phyloP scores from a whole-genome alignment of 228 moss, liverwort and hornwort species.

The Sphagnum fallax region DNA sequence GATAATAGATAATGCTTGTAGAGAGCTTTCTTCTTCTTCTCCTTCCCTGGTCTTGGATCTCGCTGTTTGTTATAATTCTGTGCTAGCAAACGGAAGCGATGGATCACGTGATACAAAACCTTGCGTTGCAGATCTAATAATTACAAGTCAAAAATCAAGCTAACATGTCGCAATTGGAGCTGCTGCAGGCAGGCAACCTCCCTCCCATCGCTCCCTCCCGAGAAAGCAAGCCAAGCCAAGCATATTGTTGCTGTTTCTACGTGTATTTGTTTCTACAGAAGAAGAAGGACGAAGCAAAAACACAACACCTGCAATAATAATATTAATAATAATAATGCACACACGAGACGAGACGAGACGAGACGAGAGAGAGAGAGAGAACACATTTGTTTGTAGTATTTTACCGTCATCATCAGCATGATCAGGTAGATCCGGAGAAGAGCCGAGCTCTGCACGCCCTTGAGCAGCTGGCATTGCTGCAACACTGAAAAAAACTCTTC shows the following conservation, averaged over 20 bases:
- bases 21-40: not conserved
- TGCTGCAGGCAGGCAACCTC: slow-evolving; percentile 1
- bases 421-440: slow-evolving; percentile 20
- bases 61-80: slow-evolving; percentile 11
- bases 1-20: not conserved
- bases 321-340: too few relatives aligned
- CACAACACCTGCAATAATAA: not conserved
- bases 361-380: too few relatives aligned
- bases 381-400: not conserved
- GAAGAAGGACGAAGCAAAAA: slow-evolving; percentile 3
- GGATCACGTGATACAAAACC: slow-evolving; percentile 5
- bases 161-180: slow-evolving; percentile 34
- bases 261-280: slow-evolving; percentile 5
- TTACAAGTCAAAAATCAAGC: slow-evolving; percentile 32
- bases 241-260: slow-evolving; percentile 4
- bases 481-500: slow-evolving; percentile 1
- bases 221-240: slow-evolving; percentile 1
- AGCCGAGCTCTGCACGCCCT: slow-evolving; percentile 33
- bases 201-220: slow-evolving; percentile 11
- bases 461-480: slow-evolving; percentile 47
- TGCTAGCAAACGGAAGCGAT: slow-evolving; percentile 28
- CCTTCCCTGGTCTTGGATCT: slow-evolving; percentile 26
- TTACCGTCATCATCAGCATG: slow-evolving; percentile 47
- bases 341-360: too few relatives aligned
- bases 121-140: slow-evolving; percentile 5